These are phyloP conservation scores for Paraphaeosphaeria sporulosa DNA, from an alignment of 2,329 filamentous ascomycete genomes.

Conservation along the genomic window DNA sequence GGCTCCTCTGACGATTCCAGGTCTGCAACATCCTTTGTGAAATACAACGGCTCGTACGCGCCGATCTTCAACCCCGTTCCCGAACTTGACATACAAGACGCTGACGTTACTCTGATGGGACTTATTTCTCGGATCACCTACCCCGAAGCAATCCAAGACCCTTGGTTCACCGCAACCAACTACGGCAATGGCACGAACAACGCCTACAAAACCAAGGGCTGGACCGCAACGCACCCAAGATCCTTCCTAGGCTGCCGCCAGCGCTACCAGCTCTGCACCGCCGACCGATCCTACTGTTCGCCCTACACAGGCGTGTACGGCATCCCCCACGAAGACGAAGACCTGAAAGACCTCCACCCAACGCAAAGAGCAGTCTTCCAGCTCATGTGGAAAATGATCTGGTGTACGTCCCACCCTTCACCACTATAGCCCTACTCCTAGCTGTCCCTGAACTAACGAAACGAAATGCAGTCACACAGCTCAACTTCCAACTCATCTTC, in stretches of 20 bases:
- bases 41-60: slow-evolving; percentile 11
- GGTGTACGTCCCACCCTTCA: slow-evolving; percentile 1
- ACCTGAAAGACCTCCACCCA: neutral
- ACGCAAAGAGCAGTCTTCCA: slow-evolving; percentile 19
- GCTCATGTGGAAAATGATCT: slow-evolving; percentile 20
- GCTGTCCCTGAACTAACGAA: neutral
- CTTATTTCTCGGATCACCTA: slow-evolving; percentile 16
- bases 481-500: slow-evolving; percentile 21
- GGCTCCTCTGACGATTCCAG: neutral
- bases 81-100: slow-evolving; percentile 11
- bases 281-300: slow-evolving; percentile 13
- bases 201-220: slow-evolving; percentile 1
- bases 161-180: slow-evolving; percentile 20
- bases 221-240: slow-evolving; percentile 7
- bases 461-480: slow-evolving; percentile 5
- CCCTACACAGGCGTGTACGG: slow-evolving; percentile 16
- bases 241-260: slow-evolving; percentile 22
- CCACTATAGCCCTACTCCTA: neutral
- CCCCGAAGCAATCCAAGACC: slow-evolving; percentile 13
- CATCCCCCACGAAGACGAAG: neutral
- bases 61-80: slow-evolving; percentile 13
- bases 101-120: slow-evolving; percentile 14
- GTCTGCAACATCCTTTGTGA: slow-evolving; percentile 8
- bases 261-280: slow-evolving; percentile 20
- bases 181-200: neutral